Conservation (phyloP, 768 basidiomycete genomes). For the Leccinum pellstonianum region DNA sequence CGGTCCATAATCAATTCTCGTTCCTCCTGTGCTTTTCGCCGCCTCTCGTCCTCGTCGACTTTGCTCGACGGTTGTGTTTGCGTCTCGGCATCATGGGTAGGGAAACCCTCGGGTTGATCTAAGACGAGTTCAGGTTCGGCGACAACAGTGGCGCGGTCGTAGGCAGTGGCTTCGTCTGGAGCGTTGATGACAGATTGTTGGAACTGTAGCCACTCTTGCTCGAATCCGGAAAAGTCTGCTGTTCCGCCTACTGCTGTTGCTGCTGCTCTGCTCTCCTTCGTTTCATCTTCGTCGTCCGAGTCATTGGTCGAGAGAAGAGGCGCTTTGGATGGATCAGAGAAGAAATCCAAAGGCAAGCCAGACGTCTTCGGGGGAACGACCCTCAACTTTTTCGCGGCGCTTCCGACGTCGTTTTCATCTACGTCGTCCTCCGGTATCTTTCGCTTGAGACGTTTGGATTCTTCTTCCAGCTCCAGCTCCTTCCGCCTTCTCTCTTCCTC, state of each 20-base stretch:
- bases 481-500: conserved; percentile 50
- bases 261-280: conserved; percentile 12
- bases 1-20: conserved; percentile 86
- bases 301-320: conserved; percentile 37
- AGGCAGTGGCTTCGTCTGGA: conserved; percentile 46
- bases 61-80: conserved; percentile 18
- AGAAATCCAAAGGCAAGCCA: conserved; percentile 67
- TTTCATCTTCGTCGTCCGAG: conserved; percentile 43
- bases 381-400: conserved; percentile 33
- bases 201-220: conserved; percentile 74
- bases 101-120: conserved; percentile 50
- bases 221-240: conserved; percentile 23
- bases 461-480: conserved; percentile 36
- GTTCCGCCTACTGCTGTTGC: neutral
- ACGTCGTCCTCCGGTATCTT: conserved; percentile 26
- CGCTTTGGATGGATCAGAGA: conserved; percentile 69
- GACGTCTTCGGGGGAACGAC: conserved; percentile 15
- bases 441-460: conserved; percentile 38
- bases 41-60: conserved; percentile 39
- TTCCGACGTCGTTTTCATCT: conserved; percentile 20
- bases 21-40: conserved; percentile 65
- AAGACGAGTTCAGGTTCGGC: conserved; percentile 49
- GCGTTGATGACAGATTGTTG: conserved; percentile 58
- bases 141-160: neutral
- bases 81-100: conserved; percentile 30